These are phyloP conservation scores for Diplocarpon rosae DNA, from an alignment of 2,329 filamentous ascomycete species.

Conservation along the genomic window DNA sequence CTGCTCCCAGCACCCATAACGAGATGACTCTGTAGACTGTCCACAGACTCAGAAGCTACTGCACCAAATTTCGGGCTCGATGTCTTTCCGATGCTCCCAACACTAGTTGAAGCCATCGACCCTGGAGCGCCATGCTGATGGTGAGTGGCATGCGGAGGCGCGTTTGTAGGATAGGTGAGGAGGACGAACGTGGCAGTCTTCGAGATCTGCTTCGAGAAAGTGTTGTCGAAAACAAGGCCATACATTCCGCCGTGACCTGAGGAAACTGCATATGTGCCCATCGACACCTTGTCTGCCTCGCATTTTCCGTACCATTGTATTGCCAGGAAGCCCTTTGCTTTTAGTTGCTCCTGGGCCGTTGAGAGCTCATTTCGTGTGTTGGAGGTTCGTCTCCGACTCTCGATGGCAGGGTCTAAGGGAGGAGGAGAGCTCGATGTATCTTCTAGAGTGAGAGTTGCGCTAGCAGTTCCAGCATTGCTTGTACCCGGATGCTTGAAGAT, in stretches of 20 bases:
- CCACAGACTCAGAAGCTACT: constrained; percentile 42
- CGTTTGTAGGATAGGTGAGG: constrained; percentile 80
- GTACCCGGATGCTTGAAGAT: constrained; percentile 91
- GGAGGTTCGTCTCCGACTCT: constrained; percentile 25
- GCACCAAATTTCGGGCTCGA: constrained; percentile 36
- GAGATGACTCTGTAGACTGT: constrained; percentile 47
- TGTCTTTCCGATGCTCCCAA: constrained; percentile 41
- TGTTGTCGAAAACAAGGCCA: constrained; percentile 95
- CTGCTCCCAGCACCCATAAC: constrained; percentile 26
- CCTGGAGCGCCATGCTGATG: constrained; percentile 51
- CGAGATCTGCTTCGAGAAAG: constrained; percentile 88
- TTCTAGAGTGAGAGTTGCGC: constrained; percentile 16
- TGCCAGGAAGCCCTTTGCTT: constrained; percentile 56
- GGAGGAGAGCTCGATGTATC: constrained; percentile 18
- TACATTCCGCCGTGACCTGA: constrained; percentile 79
- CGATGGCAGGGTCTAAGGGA: constrained; percentile 16
- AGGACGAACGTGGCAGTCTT: constrained; percentile 94
- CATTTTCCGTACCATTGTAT: constrained; percentile 89
- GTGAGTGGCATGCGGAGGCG: constrained; percentile 63
- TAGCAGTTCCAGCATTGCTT: constrained; percentile 16
- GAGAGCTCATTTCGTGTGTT: constrained; percentile 45
- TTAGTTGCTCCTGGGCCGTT: constrained; percentile 51
- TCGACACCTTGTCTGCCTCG: constrained; percentile 89
- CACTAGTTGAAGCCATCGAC: constrained; percentile 11
- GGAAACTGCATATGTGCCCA: constrained; percentile 75